A percentile compares a stretch with the other conserved stretches of the same genome.
These are phyloP conservation scores for Takakia lepidozioides DNA, from an alignment of 225 moss, liverwort and hornwort species.

Conservation along the genomic window DNA sequence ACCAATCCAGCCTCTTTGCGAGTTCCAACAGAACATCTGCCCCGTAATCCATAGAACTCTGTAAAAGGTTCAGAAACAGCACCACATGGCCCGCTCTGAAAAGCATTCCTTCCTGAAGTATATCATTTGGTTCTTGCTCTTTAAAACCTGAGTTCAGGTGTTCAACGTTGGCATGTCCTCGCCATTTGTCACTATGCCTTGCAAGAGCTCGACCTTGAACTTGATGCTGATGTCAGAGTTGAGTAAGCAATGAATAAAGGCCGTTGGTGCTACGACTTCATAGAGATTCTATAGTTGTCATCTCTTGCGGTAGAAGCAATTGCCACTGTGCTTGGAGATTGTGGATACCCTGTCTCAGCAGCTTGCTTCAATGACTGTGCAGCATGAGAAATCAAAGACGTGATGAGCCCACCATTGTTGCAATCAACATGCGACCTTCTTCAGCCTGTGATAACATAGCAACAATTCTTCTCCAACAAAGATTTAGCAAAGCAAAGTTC, in stretches of 20 bases:
- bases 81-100: constrained; percentile 44
- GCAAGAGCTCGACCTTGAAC: constrained; percentile 50
- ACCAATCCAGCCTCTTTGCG: constrained; percentile 52
- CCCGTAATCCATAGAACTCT: constrained; percentile 33
- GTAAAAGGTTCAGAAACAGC: constrained; percentile 59
- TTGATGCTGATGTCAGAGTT: constrained; percentile 19
- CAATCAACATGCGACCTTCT: constrained; percentile 47
- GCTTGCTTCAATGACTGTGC: constrained; percentile 57
- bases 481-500: constrained; percentile 37
- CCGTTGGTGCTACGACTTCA: constrained; percentile 50
- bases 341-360: constrained; percentile 40
- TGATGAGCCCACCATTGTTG: constrained; percentile 37
- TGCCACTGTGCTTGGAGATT: constrained; percentile 19
- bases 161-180: constrained; percentile 35
- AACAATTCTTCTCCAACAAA: constrained; percentile 67
- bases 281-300: constrained; percentile 46
- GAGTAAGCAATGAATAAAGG: constrained; percentile 47
- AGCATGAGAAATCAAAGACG: constrained; percentile 43
- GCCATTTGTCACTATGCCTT: constrained; percentile 29
- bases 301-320: constrained; percentile 14
- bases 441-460: constrained; percentile 49
- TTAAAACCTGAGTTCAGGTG: constrained; percentile 29
- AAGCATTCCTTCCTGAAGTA: constrained; percentile 35
- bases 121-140: constrained; percentile 32
- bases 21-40: constrained; percentile 38